Evolutionary conservation across 176 grass and related monocot species (phyloP).

Genomic region (Bolboschoenus planiculmis): DNA sequence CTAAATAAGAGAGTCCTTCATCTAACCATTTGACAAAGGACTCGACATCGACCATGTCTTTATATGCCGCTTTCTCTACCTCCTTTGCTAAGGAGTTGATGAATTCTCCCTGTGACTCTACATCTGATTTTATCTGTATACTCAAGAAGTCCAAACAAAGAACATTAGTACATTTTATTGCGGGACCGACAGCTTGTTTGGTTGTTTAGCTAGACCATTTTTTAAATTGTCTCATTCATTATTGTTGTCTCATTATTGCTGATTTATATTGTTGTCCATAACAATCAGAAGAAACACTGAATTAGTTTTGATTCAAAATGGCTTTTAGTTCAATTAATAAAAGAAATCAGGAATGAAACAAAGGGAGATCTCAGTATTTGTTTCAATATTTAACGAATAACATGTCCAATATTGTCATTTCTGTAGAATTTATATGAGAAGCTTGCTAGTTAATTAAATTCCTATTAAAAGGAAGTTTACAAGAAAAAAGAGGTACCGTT

Average conservation of each 20-base stretch:
- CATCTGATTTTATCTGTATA: constrained; percentile 93
- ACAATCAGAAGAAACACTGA: background rate
- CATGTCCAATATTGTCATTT: background rate
- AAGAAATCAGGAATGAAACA: background rate
- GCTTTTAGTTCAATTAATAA: background rate
- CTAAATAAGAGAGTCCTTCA: constrained; percentile 84
- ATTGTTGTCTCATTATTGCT: background rate
- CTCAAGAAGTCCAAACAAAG: background rate
- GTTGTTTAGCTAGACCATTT: background rate
- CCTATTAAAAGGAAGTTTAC: background rate
- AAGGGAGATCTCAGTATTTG: background rate
- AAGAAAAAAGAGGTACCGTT: background rate
- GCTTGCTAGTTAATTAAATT: background rate
- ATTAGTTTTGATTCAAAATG: background rate
- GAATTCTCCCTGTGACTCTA: constrained; percentile 84
- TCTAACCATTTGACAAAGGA: constrained; percentile 98
- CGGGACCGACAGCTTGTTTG: background rate
- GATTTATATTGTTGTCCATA: background rate
- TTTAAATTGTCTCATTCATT: background rate
- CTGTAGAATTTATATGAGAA: background rate
- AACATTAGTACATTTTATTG: background rate
- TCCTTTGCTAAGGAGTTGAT: constrained; percentile 73
- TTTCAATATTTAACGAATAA: background rate
- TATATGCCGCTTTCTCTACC: constrained; percentile 71
- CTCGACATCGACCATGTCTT: constrained; percentile 82